These are phyloP conservation scores for Eruca vesicaria DNA, from an alignment of 441 rosid genomes.

Conservation along the genomic window DNA sequence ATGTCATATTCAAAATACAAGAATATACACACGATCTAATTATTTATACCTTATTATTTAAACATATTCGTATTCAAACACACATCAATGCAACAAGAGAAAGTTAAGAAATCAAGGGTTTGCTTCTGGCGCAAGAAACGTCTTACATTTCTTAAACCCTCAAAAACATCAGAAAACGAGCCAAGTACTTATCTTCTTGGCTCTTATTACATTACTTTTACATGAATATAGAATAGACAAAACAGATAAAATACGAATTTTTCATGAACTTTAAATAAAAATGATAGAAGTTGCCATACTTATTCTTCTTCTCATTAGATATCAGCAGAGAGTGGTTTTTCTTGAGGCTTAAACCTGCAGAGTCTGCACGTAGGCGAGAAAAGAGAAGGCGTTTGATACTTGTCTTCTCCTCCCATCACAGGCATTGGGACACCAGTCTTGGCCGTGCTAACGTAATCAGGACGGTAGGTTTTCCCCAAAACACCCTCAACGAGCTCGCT, in stretches of 20 bases:
- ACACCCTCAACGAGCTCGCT: constrained; percentile 74
- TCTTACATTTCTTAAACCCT: constrained; percentile 24
- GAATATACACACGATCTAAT: neutral
- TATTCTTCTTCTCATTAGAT: constrained; percentile 21
- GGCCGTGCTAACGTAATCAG: constrained; percentile 66
- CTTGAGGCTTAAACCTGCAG: constrained; percentile 62
- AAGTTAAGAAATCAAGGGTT: neutral
- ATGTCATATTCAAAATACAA: constrained; percentile 4
- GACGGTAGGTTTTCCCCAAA: constrained; percentile 80
- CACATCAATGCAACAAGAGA: neutral
- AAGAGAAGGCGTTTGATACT: constrained; percentile 69
- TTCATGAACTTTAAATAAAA: neutral
- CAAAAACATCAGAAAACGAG: constrained; percentile 18
- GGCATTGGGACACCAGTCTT: constrained; percentile 86
- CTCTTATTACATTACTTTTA: constrained; percentile 30
- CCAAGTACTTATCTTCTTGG: constrained; percentile 12
- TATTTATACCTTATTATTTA: neutral
- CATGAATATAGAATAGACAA: constrained; percentile 27
- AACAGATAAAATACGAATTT: constrained; percentile 16
- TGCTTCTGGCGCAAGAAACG: constrained; percentile 21
- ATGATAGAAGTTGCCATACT: neutral
- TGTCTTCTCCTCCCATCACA: constrained; percentile 87
- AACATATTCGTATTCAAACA: neutral
- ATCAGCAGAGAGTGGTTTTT: constrained; percentile 34
- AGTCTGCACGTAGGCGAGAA: constrained; percentile 56